Conservation (phyloP, 2,329 filamentous ascomycete species). For the Cladosporium phlei region DNA sequence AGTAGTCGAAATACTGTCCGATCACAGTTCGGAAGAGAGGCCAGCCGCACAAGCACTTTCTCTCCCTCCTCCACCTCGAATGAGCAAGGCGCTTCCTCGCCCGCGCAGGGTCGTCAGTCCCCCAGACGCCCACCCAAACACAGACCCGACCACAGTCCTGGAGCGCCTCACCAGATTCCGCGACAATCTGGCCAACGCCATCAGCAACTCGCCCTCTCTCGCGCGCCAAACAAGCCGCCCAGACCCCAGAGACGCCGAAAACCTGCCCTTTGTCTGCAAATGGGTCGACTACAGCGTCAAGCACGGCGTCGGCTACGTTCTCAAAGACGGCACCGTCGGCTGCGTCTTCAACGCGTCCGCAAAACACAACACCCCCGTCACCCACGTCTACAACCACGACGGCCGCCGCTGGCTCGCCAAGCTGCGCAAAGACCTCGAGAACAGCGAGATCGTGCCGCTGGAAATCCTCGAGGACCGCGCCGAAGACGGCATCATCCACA, state of each 20-base stretch:
- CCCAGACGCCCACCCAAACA: slow-evolving; percentile 30
- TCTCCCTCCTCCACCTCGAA: slow-evolving; percentile 27
- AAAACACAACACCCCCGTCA: slow-evolving; percentile 55
- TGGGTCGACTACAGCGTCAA: slow-evolving; percentile 90
- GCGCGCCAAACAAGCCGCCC: slow-evolving; percentile 15
- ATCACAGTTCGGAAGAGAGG: slow-evolving; percentile 27
- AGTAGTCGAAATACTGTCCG: slow-evolving; percentile 34
- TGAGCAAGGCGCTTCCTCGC: slow-evolving; percentile 26
- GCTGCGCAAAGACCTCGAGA: slow-evolving; percentile 56
- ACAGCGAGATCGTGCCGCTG: slow-evolving; percentile 45
- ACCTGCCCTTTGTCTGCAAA: slow-evolving; percentile 58
- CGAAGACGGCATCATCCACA: slow-evolving; percentile 53
- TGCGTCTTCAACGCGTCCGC: slow-evolving; percentile 52
- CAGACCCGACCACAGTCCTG: slow-evolving; percentile 43
- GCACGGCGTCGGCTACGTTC: slow-evolving; percentile 76
- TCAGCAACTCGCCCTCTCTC: slow-evolving; percentile 40
- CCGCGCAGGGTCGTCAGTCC: slow-evolving; percentile 18
- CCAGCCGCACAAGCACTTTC: slow-evolving; percentile 17
- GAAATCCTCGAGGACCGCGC: slow-evolving; percentile 72
- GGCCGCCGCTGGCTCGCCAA: slow-evolving; percentile 61
- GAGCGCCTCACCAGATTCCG: slow-evolving; percentile 41
- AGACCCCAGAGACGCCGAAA: slow-evolving; percentile 42
- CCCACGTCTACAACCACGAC: slow-evolving; percentile 65
- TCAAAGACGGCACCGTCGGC: slow-evolving; percentile 76
- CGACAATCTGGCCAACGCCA: slow-evolving; percentile 42